These are phyloP conservation scores for Sherardia arvensis DNA, from an alignment of 257 asterid genomes.

Conservation along the genomic window DNA sequence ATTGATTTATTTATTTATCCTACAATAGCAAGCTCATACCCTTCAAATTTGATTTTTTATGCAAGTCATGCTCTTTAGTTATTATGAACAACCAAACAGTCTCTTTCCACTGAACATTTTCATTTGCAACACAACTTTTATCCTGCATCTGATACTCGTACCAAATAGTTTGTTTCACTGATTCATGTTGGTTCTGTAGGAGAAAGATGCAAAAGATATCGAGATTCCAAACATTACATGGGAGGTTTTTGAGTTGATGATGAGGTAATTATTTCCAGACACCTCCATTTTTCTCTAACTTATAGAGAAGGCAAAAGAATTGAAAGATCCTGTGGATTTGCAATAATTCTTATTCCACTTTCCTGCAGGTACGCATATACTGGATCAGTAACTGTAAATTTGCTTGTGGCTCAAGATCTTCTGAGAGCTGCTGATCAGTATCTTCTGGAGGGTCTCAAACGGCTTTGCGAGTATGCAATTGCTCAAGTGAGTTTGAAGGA, in stretches of 20 bases:
- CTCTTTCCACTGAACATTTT: not conserved
- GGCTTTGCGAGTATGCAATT: constrained; percentile 80
- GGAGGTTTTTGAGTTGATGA: constrained; percentile 97
- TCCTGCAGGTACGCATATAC: constrained; percentile 70
- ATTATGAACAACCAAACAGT: not conserved
- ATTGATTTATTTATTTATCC: too few species aligned
- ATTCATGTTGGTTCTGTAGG: constrained; percentile 39
- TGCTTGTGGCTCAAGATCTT: constrained; percentile 88
- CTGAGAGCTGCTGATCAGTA: constrained; percentile 96
- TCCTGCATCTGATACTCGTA: not conserved
- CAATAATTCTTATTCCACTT: not conserved
- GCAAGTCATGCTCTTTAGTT: not conserved
- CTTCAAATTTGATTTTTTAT: not conserved
- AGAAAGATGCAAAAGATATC: constrained; percentile 93
- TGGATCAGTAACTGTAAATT: constrained; percentile 74
- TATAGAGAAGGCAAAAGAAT: not conserved
- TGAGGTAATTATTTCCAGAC: constrained; percentile 47
- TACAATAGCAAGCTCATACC: not conserved
- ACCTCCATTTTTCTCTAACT: not conserved
- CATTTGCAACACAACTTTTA: not conserved
- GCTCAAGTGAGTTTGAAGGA: constrained; percentile 54
- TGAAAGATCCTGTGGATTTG: not conserved
- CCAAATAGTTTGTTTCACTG: not conserved
- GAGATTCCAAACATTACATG: constrained; percentile 95
- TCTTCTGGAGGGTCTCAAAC: constrained; percentile 93